Evolutionary conservation across 495 filamentous ascomycete genomes (phyloP).

Genomic region (Corynascus novoguineensis): DNA sequence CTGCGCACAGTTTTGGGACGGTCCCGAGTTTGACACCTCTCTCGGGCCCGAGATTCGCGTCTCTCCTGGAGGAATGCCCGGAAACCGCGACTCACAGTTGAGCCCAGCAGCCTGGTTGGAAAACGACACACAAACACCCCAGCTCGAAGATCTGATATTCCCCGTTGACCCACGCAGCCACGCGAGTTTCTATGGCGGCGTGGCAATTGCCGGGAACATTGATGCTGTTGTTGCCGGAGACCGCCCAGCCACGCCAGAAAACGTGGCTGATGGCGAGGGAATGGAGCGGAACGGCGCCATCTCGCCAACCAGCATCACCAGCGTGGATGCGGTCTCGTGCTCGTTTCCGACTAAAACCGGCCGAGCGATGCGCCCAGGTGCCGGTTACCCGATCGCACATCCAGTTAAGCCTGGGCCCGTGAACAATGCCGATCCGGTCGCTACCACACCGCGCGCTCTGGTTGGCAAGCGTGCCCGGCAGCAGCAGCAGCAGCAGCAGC

Average conservation of each 20-base stretch:
- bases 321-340: constrained; percentile 68
- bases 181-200: constrained; percentile 44
- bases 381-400: constrained; percentile 52
- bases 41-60: constrained; percentile 63
- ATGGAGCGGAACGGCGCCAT: constrained; percentile 30
- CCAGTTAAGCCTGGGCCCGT: constrained; percentile 54
- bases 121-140: constrained; percentile 35
- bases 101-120: constrained; percentile 46
- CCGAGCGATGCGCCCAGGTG: constrained; percentile 40
- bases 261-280: constrained; percentile 16
- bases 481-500: too few relatives aligned
- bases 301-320: constrained; percentile 49
- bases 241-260: constrained; percentile 41
- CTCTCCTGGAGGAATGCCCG: constrained; percentile 63
- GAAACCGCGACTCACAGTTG: constrained; percentile 48
- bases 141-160: constrained; percentile 36
- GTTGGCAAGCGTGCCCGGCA: constrained; percentile 49
- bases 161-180: constrained; percentile 23
- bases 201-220: constrained; percentile 45
- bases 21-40: constrained; percentile 51
- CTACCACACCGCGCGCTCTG: constrained; percentile 47
- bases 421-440: constrained; percentile 38
- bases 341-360: constrained; percentile 67
- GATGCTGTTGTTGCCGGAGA: constrained; percentile 37
- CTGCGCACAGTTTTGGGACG: constrained; percentile 84